These are phyloP conservation scores for Fusarium oligoseptatum DNA, from an alignment of 2,329 filamentous ascomycete genomes.

Conservation along the genomic window DNA sequence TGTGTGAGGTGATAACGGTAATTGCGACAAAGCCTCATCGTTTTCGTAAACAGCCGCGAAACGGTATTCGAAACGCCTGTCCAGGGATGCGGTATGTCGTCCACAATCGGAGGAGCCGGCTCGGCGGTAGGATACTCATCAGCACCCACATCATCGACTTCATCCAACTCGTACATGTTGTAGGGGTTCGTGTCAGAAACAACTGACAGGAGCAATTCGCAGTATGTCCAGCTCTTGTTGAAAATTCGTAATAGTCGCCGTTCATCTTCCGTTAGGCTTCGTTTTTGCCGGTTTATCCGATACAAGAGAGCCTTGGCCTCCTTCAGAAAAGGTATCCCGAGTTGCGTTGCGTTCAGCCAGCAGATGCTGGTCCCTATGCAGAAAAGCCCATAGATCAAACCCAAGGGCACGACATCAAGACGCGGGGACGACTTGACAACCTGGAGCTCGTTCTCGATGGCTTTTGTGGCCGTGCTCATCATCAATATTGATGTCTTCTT, in stretches of 20 bases:
- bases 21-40: conserved; percentile 53
- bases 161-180: conserved; percentile 15
- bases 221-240: conserved; percentile 56
- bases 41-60: conserved; percentile 51
- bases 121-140: conserved; percentile 34
- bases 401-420: conserved; percentile 47
- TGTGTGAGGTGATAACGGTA: conserved; percentile 48
- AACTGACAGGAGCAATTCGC: conserved; percentile 56
- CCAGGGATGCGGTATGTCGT: conserved; percentile 53
- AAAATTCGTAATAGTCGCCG: conserved; percentile 52
- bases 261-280: conserved; percentile 31
- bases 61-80: conserved; percentile 53
- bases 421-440: conserved; percentile 35
- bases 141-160: conserved; percentile 22
- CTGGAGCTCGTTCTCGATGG: conserved; percentile 51
- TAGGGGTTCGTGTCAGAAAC: conserved; percentile 51
- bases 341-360: conserved; percentile 53
- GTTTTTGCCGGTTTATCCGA: conserved; percentile 42
- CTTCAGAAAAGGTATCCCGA: conserved; percentile 50
- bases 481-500: conserved; percentile 49
- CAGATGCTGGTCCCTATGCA: conserved; percentile 57
- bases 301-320: conserved; percentile 47
- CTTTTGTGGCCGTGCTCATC: conserved; percentile 52
- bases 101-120: conserved; percentile 21
- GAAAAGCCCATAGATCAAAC: conserved; percentile 54